phyloP scores from a whole-genome alignment of 257 asterid species.

The Solanum gracilifrons region DNA sequence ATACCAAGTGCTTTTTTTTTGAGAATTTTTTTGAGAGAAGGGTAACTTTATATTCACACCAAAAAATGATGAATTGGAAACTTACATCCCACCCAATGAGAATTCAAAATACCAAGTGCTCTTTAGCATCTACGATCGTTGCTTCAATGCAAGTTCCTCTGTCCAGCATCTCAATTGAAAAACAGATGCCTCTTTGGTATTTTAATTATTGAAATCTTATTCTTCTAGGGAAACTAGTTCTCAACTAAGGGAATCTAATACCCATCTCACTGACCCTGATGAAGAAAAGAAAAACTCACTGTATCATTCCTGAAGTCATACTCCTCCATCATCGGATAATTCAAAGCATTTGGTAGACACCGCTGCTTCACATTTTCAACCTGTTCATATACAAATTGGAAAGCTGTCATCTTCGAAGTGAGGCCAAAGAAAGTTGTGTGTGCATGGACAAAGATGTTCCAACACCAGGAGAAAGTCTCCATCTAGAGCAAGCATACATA shows the following conservation, averaged over 20 bases:
- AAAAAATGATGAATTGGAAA: too few relatives aligned
- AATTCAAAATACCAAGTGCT: not conserved
- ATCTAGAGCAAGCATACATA: not conserved
- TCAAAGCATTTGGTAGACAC: conserved; percentile 85
- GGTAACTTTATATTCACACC: too few relatives aligned
- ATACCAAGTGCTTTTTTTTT: not conserved
- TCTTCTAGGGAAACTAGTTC: not conserved
- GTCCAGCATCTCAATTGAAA: not conserved
- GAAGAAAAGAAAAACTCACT: conserved; percentile 34
- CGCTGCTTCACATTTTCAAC: conserved; percentile 83
- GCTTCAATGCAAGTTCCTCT: not conserved
- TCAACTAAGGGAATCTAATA: not conserved
- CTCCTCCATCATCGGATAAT: conserved; percentile 99
- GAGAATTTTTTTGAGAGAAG: too few relatives aligned
- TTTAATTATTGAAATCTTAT: not conserved
- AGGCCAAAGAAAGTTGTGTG: not conserved
- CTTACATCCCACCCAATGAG: not conserved
- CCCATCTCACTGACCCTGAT: not conserved
- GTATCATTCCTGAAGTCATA: conserved; percentile 95
- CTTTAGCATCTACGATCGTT: not conserved
- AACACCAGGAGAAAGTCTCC: not conserved
- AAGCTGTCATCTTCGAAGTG: not conserved
- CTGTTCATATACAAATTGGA: conserved; percentile 16
- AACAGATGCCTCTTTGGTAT: not conserved
- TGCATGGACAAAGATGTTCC: not conserved